Evolutionary conservation across 2,329 filamentous ascomycete species (phyloP).

Genomic region (Colletotrichum brevisporum): DNA sequence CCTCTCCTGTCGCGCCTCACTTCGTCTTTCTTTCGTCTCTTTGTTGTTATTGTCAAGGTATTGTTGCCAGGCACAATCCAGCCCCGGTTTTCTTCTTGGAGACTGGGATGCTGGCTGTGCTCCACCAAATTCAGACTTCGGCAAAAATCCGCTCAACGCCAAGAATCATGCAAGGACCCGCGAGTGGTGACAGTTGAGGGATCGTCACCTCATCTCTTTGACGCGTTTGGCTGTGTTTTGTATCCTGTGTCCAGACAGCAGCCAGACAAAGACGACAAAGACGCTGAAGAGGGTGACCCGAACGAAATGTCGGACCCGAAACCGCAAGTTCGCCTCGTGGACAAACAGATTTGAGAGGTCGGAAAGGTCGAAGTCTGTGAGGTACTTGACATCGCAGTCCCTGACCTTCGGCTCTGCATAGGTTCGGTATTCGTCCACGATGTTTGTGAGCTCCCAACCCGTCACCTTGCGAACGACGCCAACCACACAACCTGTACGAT

Average conservation of each 20-base stretch:
- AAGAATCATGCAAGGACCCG: slow-evolving; percentile 24
- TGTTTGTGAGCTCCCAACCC: slow-evolving; percentile 73
- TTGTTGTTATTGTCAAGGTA: slow-evolving; percentile 13
- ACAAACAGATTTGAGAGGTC: slow-evolving; percentile 56
- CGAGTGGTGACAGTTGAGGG: background rate
- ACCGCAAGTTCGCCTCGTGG: slow-evolving; percentile 42
- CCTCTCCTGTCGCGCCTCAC: slow-evolving; percentile 26
- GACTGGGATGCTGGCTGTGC: background rate
- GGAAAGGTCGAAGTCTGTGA: slow-evolving; percentile 63
- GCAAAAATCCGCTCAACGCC: slow-evolving; percentile 27
- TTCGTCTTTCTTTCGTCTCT: background rate
- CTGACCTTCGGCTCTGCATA: slow-evolving; percentile 74
- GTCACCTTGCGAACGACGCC: slow-evolving; percentile 82
- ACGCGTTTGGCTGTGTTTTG: slow-evolving; percentile 34
- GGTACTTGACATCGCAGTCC: slow-evolving; percentile 72
- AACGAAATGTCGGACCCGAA: slow-evolving; percentile 55
- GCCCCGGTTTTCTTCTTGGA: slow-evolving; percentile 8
- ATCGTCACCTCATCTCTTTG: slow-evolving; percentile 33
- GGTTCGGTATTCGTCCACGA: slow-evolving; percentile 80
- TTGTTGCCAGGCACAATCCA: slow-evolving; percentile 12
- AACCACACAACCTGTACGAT: slow-evolving; percentile 91
- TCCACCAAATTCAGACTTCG: slow-evolving; percentile 23
- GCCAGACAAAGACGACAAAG: slow-evolving; percentile 60
- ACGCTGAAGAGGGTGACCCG: slow-evolving; percentile 60
- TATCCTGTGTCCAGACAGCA: slow-evolving; percentile 54